These are phyloP conservation scores for Jatropha curcas DNA, from an alignment of 345 rosid genomes.

Conservation along the genomic window DNA sequence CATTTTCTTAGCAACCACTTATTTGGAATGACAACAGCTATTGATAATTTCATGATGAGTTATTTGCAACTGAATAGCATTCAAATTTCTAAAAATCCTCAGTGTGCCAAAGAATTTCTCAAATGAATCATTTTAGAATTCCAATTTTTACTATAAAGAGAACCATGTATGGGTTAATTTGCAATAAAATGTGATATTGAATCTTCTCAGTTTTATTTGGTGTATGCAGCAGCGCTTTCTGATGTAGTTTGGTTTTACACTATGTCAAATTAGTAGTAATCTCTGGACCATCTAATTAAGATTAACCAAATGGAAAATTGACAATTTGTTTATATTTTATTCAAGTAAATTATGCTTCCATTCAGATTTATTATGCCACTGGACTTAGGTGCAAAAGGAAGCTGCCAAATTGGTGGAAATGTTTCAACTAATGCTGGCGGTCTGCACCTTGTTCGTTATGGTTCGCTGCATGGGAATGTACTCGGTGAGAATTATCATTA, in stretches of 20 bases:
- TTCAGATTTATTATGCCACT: slow-evolving; percentile 99
- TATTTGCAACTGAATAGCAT: not conserved
- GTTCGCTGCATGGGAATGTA: slow-evolving; percentile 89
- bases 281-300: not conserved
- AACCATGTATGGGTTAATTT: not conserved
- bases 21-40: not conserved
- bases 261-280: not conserved
- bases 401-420: slow-evolving; percentile 99
- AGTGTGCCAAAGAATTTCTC: not conserved
- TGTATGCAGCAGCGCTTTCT: not conserved
- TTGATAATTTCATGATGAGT: not conserved
- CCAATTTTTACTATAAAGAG: not conserved
- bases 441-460: slow-evolving; percentile 90
- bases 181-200: not conserved
- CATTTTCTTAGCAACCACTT: not conserved
- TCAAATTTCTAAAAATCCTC: not conserved
- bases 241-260: not conserved
- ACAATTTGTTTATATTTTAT: slow-evolving; percentile 21
- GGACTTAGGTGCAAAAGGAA: slow-evolving; percentile 99
- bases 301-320: slow-evolving; percentile 16
- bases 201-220: not conserved
- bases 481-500: slow-evolving; percentile 54
- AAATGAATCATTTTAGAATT: not conserved
- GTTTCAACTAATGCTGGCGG: slow-evolving; percentile 99
- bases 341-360: slow-evolving; percentile 44